Base-by-base conservation (phyloP, 169 alveolate species). In the Pseudocohnilembus persalinus region DNA sequence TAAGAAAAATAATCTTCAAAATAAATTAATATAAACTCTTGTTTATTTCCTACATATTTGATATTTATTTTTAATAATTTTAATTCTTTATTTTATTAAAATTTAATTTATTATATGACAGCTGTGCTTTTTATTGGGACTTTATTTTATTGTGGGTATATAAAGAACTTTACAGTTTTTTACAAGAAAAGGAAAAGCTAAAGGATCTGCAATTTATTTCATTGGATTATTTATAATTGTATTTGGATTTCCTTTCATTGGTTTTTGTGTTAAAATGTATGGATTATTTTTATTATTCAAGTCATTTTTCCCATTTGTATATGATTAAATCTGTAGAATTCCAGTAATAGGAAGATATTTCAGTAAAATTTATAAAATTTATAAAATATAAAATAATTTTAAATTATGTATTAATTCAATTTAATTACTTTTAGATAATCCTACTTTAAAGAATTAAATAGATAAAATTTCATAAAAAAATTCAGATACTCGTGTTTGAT, bases 281-380 rank as follows among this genome's bases (percentile, higher is more conserved):
- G 84, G 84, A 28, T 76, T 79, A 26, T 79, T 79, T 73, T 72
- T 79, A 28, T 31, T 79, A n/a, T 79, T 79, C 49, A 79, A 79
- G 63, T 34, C 84, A 33, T 79, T 79, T 73, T 79, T 79, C 31
- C 84, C 84, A 0, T 64, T 79, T 27, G 63, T 79, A 29, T 79
- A 79, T 31, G 84, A 79, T 30, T 72, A 74, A 79, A 49, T 79
- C 27, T 79, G 84, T 34, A 79, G 84, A 79, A 16, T 79, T 1
- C 84, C 84, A 28, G 24, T 79, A n/a, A 63, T 79, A 49, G 84
- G 84, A 29, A 79, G 73, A 79, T 79, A 79, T 34, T 79, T 79
- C 34, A 79, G 84, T 79, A 79, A 78, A 29, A 79, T 26, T 20
- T 79, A n/a, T 28, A 0, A 35, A 29, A 1, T 26, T 29, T 16